Evolutionary conservation across 768 basidiomycete species (phyloP), one percentile per base, ranked within the genome.

Genomic region (Obba rivulosa): DNA sequence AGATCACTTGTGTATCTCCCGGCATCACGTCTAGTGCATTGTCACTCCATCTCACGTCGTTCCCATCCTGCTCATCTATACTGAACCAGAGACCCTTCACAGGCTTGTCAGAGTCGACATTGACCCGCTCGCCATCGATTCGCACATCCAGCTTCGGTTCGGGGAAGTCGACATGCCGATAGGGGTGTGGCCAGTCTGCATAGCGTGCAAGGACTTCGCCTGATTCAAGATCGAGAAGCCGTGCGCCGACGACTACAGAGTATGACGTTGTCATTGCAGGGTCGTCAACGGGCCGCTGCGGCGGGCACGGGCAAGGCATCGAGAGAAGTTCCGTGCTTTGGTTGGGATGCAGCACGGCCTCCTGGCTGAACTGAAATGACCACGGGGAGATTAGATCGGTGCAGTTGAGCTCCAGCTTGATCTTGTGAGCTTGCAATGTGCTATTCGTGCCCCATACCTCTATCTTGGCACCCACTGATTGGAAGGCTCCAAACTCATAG

Each of bases 391-490:
- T 62, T 34, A 89, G 63, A 52, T 89, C 80, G 53, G 85, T 81
- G 14, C 70, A 72, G 16, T 71, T 69, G 31, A 87, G 74, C 54
- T 84, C 80, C 34, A 96, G 70, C 18, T 71, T 78, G 39, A 68
- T 81, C 8, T 66, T 67, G 58, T 81, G 80, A 47, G 77, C 69
- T 3, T 62, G 39, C 7, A 91, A 66, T 0, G 80, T 81, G 53
- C 81, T 83, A 63, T 92, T 95, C 34, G 87, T 85, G 1, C 78
- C 92, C 92, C 93, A 95, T 25, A 94, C 74, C 62, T 93, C 80
- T 43, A 95, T 63, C 47, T 69, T 60, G 18, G 80, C 81, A 46
- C 77, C 73, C 49, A 92, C 83, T 20, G 72, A 77, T 65, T 83
- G 83, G 49, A 77, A 67, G 0, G 80, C 85, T 3, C 78, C 68